Conservation (phyloP, 2,329 filamentous ascomycete genomes). For the Ophiocordyceps sinensis region DNA sequence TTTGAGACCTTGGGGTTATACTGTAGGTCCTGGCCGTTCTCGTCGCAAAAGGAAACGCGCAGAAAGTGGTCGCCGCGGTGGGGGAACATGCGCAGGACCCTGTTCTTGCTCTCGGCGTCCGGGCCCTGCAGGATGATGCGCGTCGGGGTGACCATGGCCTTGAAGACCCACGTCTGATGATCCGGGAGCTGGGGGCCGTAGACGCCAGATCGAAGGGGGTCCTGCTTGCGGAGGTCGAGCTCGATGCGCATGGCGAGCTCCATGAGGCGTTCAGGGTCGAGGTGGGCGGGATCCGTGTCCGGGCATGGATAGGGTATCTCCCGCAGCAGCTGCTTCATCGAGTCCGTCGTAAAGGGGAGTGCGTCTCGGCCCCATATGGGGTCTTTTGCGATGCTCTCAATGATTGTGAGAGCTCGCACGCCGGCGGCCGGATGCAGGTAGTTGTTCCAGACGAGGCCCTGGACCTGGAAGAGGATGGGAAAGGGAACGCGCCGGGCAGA, state of each 20-base stretch:
- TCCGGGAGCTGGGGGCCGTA: constrained; percentile 14
- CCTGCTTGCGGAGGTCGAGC: constrained; percentile 13
- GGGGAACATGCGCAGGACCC: constrained; percentile 53
- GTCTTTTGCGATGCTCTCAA: constrained; percentile 18
- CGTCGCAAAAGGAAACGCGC: constrained; percentile 60
- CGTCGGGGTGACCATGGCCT: constrained; percentile 44
- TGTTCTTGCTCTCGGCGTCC: constrained; percentile 53
- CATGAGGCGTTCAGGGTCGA: constrained; percentile 26
- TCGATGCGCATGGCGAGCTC: constrained; percentile 25
- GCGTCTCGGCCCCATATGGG: constrained; percentile 10
- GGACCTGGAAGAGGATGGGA: constrained; percentile 44
- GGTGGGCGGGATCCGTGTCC: constrained; percentile 25
- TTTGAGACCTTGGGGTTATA: constrained; percentile 36
- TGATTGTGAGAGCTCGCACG: constrained; percentile 25
- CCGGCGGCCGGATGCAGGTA: constrained; percentile 43
- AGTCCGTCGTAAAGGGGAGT: constrained; percentile 32
- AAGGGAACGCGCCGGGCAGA: constrained; percentile 28
- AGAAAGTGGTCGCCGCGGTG: constrained; percentile 48
- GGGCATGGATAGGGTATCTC: constrained; percentile 41
- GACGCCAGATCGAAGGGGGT: constrained; percentile 9
- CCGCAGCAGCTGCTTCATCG: constrained; percentile 36
- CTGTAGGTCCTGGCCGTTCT: constrained; percentile 50
- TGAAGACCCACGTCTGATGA: constrained; percentile 37
- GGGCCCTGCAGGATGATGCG: constrained; percentile 43
- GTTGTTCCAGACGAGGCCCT: constrained; percentile 47